Evolutionary conservation across 2,329 filamentous ascomycete genomes (phyloP).

Genomic region (Aspergillus ochraceus): DNA sequence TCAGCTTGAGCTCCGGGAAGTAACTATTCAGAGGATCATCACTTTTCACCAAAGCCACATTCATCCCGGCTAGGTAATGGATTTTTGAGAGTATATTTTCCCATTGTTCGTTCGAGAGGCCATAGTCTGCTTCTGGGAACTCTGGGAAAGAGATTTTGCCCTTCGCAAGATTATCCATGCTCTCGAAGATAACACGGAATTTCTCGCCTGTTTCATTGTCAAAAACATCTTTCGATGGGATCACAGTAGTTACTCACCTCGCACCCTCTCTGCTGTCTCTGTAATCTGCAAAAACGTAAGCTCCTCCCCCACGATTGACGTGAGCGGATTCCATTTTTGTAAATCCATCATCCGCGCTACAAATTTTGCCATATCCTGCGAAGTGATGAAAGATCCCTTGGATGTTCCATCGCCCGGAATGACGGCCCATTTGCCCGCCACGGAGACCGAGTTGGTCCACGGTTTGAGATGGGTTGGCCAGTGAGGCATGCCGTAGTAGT

Average conservation of each 20-base stretch:
- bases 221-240: background rate
- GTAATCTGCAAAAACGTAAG: background rate
- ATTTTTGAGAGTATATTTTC: background rate
- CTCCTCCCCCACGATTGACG: background rate
- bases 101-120: background rate
- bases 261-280: background rate
- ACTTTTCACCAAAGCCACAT: background rate
- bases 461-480: background rate
- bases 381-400: background rate
- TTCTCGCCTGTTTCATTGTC: background rate
- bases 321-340: background rate
- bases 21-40: background rate
- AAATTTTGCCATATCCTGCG: background rate
- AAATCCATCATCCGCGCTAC: background rate
- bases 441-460: background rate
- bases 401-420: background rate
- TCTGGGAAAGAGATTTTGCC: background rate
- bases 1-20: background rate
- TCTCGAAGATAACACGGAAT: background rate
- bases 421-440: background rate
- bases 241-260: background rate
- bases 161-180: background rate
- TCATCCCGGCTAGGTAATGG: background rate
- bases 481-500: constrained; percentile 1
- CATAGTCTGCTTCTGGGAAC: background rate